Percentiles rank a stretch among this genome's conserved stretches.
Conservation (phyloP, 2,329 filamentous ascomycete genomes). For the Phaeosphaeria sp. region DNA sequence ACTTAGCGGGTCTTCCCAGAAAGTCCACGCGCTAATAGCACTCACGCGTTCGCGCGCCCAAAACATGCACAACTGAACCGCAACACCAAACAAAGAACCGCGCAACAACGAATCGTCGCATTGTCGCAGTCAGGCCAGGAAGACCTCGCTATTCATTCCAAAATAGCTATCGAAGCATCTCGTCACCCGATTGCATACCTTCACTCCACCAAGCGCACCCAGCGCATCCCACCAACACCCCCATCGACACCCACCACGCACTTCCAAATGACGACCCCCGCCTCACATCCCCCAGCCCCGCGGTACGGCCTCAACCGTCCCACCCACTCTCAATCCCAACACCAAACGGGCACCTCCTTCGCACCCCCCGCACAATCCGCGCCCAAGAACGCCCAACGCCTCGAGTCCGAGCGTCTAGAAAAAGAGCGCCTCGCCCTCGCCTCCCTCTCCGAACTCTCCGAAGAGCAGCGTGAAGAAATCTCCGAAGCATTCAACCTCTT, state of each 20-base stretch:
- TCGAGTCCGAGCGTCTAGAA: constrained; percentile 51
- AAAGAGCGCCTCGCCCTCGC: constrained; percentile 51
- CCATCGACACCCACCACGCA: constrained; percentile 12
- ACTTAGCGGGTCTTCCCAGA: constrained; percentile 6
- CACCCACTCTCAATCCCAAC: constrained; percentile 22
- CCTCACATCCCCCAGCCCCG: constrained; percentile 58
- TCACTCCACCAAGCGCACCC: constrained; percentile 8
- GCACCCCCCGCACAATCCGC: constrained; percentile 49
- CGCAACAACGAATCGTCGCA: not conserved
- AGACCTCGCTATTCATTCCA: not conserved
- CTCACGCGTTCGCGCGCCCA: constrained; percentile 28
- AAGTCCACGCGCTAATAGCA: constrained; percentile 31
- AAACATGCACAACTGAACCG: constrained; percentile 16
- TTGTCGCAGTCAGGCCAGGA: constrained; percentile 9
- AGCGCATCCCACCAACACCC: constrained; percentile 13
- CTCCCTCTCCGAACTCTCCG: constrained; percentile 67
- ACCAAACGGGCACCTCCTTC: constrained; percentile 34
- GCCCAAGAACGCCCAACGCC: constrained; percentile 49
- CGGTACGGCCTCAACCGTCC: constrained; percentile 59
- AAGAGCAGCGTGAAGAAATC: constrained; percentile 92
- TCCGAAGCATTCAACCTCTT: constrained; percentile 97
- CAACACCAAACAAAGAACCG: constrained; percentile 13
- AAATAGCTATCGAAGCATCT: too few species aligned
- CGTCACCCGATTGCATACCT: not conserved
- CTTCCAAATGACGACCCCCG: constrained; percentile 58